Evolutionary conservation across 768 basidiomycete species (phyloP).

Genomic region (Termitomyces sp.): DNA sequence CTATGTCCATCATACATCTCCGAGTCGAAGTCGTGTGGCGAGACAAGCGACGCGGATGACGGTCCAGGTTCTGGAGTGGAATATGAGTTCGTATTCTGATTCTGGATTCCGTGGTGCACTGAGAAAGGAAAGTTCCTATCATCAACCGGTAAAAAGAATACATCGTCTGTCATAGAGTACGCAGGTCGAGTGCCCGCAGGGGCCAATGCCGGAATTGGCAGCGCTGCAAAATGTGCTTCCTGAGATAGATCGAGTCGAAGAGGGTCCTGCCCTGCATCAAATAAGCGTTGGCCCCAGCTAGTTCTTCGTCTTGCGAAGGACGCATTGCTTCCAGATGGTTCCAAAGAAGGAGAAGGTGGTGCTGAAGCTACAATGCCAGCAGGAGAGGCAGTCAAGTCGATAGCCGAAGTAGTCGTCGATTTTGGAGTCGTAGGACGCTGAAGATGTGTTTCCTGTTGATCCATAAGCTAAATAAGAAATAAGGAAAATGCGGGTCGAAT

Average conservation of each 20-base stretch:
- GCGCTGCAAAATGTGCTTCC: constrained; percentile 20
- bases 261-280: constrained; percentile 45
- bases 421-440: constrained; percentile 30
- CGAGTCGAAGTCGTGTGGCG: constrained; percentile 26
- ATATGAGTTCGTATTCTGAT: constrained; percentile 31
- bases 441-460: constrained; percentile 28
- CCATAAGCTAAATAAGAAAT: constrained; percentile 23
- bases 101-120: constrained; percentile 29
- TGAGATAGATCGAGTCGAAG: constrained; percentile 31
- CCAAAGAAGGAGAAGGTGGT: constrained; percentile 55
- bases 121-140: constrained; percentile 31
- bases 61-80: constrained; percentile 40
- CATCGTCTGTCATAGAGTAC: constrained; percentile 33
- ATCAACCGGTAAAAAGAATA: constrained; percentile 43
- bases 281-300: constrained; percentile 51
- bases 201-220: constrained; percentile 10
- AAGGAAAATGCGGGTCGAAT: constrained; percentile 11
- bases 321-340: constrained; percentile 41
- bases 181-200: constrained; percentile 19
- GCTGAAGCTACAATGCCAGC: constrained; percentile 38
- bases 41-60: constrained; percentile 52
- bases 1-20: constrained; percentile 33
- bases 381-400: constrained; percentile 48
- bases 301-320: constrained; percentile 47
- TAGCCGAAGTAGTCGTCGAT: constrained; percentile 51